phyloP scores from a whole-genome alignment of 129 eudicot genomes.

The Chrysanthemum seticuspe region DNA sequence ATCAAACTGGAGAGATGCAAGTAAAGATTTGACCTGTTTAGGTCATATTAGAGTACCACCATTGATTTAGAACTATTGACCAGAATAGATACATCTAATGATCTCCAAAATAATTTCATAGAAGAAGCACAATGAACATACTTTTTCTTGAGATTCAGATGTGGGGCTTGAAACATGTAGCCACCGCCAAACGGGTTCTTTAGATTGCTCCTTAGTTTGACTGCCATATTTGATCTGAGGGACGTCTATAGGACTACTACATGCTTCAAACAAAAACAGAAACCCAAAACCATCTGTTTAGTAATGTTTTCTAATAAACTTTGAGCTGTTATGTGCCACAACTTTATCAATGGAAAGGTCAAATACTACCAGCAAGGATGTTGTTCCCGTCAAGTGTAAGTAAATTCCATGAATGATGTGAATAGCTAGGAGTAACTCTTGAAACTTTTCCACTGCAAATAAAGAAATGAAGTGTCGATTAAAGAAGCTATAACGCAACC shows the following conservation, averaged over 20 bases:
- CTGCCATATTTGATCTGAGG: constrained; percentile 79
- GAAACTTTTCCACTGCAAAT: constrained; percentile 75
- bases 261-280: constrained; percentile 41
- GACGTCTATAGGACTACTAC: constrained; percentile 77
- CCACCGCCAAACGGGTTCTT: constrained; percentile 67
- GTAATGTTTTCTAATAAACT: not conserved
- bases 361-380: constrained; percentile 67
- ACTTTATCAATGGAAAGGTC: constrained; percentile 2
- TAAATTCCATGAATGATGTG: constrained; percentile 76
- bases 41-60: constrained; percentile 18
- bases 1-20: constrained; percentile 57
- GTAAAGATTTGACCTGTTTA: constrained; percentile 62
- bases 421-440: constrained; percentile 60
- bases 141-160: constrained; percentile 66
- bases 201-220: constrained; percentile 38
- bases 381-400: constrained; percentile 76
- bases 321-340: not conserved
- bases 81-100: not conserved
- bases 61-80: not conserved
- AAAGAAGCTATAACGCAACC: constrained; percentile 11
- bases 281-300: constrained; percentile 1
- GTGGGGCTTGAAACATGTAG: constrained; percentile 64
- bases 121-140: constrained; percentile 8
- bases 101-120: constrained; percentile 1
- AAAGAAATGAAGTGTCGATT: constrained; percentile 15